Evolutionary conservation across 176 grass and related monocot species (phyloP).

Genomic region (Aegilops tauschii): DNA sequence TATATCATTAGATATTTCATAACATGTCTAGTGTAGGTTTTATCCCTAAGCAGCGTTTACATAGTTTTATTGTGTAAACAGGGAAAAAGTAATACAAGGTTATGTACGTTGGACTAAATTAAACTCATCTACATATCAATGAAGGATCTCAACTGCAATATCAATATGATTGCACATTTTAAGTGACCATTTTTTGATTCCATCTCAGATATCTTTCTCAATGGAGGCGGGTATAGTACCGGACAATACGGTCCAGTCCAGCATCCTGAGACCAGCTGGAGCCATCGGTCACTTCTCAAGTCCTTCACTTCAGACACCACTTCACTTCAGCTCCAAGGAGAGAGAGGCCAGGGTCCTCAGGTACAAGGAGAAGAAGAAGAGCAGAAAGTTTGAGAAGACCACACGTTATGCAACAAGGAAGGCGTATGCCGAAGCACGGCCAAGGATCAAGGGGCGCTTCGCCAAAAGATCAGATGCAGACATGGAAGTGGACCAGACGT

Average conservation of each 20-base stretch:
- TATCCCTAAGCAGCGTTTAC: not conserved
- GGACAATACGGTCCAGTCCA: conserved; percentile 37
- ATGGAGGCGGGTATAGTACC: conserved; percentile 71
- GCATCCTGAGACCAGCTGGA: conserved; percentile 29
- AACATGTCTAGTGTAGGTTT: not conserved
- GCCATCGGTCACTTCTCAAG: conserved; percentile 30
- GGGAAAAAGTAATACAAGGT: not conserved
- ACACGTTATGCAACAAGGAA: conserved; percentile 66
- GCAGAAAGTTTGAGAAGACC: conserved; percentile 68
- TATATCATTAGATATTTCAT: not conserved
- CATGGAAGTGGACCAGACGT: conserved; percentile 56
- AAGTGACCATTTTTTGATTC: conserved; percentile 51
- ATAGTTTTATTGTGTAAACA: not conserved
- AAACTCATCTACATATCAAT: conserved; percentile 27
- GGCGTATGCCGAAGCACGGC: conserved; percentile 51
- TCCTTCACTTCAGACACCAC: conserved; percentile 37
- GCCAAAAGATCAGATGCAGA: conserved; percentile 50
- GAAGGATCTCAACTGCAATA: conserved; percentile 31
- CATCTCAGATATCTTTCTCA: conserved; percentile 86
- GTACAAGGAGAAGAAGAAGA: conserved; percentile 86
- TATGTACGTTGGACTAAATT: conserved; percentile 11
- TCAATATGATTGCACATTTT: conserved; percentile 43
- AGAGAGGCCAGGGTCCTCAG: conserved; percentile 71
- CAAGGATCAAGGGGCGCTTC: conserved; percentile 69
- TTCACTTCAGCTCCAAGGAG: conserved; percentile 47